These are phyloP conservation scores for Saccharomycopsis hybrid DNA, from an alignment of 1,139 yeast genomes.

Conservation along the genomic window DNA sequence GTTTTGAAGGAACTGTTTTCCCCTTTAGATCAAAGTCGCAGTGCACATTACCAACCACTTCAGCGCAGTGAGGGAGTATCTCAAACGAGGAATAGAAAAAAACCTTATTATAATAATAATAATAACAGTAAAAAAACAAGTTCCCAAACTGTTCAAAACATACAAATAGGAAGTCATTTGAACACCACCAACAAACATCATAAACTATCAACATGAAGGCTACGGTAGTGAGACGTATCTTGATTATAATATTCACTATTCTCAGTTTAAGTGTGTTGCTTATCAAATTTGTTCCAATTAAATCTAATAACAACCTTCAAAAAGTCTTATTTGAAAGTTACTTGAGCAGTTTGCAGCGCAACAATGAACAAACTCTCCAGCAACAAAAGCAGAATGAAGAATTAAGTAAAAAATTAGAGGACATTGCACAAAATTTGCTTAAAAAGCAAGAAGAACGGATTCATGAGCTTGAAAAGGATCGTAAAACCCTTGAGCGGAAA, in stretches of 20 bases:
- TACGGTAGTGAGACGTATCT: constrained; percentile 18
- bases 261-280: constrained; percentile 8
- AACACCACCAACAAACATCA: no score
- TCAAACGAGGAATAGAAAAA: no score
- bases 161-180: no score
- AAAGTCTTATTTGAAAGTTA: constrained; percentile 21
- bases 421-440: constrained; percentile 39
- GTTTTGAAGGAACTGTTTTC: no score
- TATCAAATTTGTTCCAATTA: constrained; percentile 17
- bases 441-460: constrained; percentile 46
- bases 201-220: constrained; percentile 21
- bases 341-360: constrained; percentile 17
- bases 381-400: constrained; percentile 37
- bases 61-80: no score
- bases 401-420: constrained; percentile 43
- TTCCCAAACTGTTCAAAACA: no score
- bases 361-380: constrained; percentile 21
- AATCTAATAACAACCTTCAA: constrained; percentile 20
- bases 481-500: constrained; percentile 47
- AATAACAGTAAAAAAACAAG: no score
- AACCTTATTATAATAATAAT: no score
- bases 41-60: no score
- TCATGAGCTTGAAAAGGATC: constrained; percentile 43
- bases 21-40: no score
- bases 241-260: constrained; percentile 13